These are phyloP conservation scores for Curvularia lunata DNA, from an alignment of 2,329 filamentous ascomycete species.

Conservation along the genomic window DNA sequence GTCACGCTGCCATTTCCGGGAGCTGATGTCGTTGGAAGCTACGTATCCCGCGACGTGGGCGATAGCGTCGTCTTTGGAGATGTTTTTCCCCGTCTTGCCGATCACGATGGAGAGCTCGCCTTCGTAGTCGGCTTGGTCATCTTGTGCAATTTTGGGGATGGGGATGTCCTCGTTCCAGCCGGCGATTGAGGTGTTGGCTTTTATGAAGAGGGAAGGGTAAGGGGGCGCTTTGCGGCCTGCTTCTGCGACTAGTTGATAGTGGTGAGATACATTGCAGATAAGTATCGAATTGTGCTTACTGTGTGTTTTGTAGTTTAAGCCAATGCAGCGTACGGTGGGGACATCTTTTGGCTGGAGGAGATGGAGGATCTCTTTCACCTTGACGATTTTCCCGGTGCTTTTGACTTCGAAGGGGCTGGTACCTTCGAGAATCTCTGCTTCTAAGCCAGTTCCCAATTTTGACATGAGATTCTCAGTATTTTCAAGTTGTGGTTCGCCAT, in stretches of 20 bases:
- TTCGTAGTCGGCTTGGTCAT: constrained; percentile 39
- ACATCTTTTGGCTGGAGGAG: constrained; percentile 2
- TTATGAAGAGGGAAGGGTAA: constrained; percentile 18
- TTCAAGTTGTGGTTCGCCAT: constrained; percentile 1
- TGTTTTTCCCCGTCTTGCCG: constrained; percentile 57
- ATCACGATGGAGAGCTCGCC: constrained; percentile 52
- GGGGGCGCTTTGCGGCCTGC: constrained; percentile 15
- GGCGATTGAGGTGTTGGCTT: constrained; percentile 6
- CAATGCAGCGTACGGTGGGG: background rate
- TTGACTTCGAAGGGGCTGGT: constrained; percentile 1
- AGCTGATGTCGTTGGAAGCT: constrained; percentile 59
- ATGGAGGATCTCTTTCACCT: constrained; percentile 1
- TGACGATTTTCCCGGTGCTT: background rate
- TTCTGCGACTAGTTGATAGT: constrained; percentile 8
- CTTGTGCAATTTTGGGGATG: constrained; percentile 57
- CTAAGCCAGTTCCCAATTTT: background rate
- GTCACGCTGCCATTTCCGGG: constrained; percentile 56
- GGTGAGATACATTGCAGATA: background rate
- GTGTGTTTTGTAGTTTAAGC: background rate
- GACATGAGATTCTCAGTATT: background rate
- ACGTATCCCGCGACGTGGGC: constrained; percentile 59
- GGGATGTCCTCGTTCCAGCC: constrained; percentile 38
- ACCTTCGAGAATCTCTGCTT: constrained; percentile 2
- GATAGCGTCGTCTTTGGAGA: constrained; percentile 50
- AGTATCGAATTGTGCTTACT: background rate